Base-by-base conservation (phyloP, 2,329 filamentous ascomycete genomes). In the Coleophoma crateriformis region DNA sequence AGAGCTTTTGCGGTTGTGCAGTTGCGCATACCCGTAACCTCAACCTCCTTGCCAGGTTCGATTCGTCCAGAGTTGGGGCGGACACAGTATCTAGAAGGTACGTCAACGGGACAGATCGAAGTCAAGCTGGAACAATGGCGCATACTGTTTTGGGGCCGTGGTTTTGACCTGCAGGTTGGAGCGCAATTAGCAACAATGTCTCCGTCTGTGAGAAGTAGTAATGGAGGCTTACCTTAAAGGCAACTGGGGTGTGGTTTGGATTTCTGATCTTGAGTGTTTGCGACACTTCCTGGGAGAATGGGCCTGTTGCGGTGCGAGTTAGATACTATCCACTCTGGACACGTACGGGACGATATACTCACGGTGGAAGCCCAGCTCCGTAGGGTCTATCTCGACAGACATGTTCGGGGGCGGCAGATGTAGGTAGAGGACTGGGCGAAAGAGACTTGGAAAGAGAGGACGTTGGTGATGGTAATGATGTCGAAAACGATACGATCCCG, bases 131-230 rank as follows among this genome's bases (percentile, higher is more conserved):
- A 54, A 55, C 47, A 50, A 50, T 54, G 33, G 37, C 53, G 60
- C 87, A 66, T 88, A 99, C 92, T 97, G 94, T 75, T 97, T 97
- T 33, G 94, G 94, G 45, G 94, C 94, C 55, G 94, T 99, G 45
- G 94, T 99, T 84, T 99, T 99, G 71, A 99, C 94, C 90, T 96
- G 61, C 39, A 56, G 33, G 38, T 32, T 37, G 51, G 45, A 41
- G 20, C 41, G 10, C 37, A 5, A 61, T 69, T 56, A 71, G 66
- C 40, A 52, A 20, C 8, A 3, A 7, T 7, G 6, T 27, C 27
- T 27, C 27, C 2, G 27, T 27, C 27, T 27, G 27, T 27, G 11
- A 8, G 35, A 32, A 42, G 48, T 58, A 62, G 46, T 61, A 57
- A 50, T 41, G 53, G 41, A 32, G 33, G 51, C 72, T 54, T 75